Evolutionary conservation across 179 eudicot species (phyloP), one percentile per base, ranked within the genome.

Genomic region (Corrigiola litoralis): DNA sequence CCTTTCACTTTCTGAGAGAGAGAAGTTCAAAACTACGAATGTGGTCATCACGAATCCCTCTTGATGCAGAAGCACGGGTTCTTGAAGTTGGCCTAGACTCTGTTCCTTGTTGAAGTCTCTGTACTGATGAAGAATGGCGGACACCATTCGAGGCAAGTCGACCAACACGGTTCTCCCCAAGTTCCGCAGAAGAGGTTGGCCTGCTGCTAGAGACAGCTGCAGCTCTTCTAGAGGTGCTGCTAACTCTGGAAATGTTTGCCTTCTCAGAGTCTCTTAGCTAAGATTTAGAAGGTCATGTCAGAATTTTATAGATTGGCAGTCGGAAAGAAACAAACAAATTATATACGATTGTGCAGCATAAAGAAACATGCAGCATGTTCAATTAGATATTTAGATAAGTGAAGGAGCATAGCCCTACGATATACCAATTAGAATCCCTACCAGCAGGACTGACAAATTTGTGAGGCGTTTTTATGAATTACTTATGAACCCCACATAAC

Each of bases 11-110:
- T 74, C 84, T 72, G 69, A 86, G 78, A 6, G 96, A 81, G 61
- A 89, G 95, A 67, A 89, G 61, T 73, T 91, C 96, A 20, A 91
- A 89, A 86, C 90, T 91, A 64, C 91, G 91, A 44, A 89, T 73
- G 50, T 90, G 87, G 54, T 91, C 96, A 37, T 86, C 89, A 1
- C 85, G 87, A 33, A 79, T 52, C 33, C 82, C 80, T 69, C 87
- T 84, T 65, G 86, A 47, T 5, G 70, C 68, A 16, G 92, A 23
- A 5, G 77, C 69, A 17, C 89, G 94, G 33, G 86, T 48, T 41
- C 80, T 78, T 4, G 85, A 73, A 28, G 87, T 69, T 32, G 89
- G 77, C 68, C 87, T 78, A 28, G 89, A 47, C 25, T 86, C 97
- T 1, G 56, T 11, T 16, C 84, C 85, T 4, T 77, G 77, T 38